Conservation (phyloP, 441 rosid genomes). For the Theobroma grandiflorum region DNA sequence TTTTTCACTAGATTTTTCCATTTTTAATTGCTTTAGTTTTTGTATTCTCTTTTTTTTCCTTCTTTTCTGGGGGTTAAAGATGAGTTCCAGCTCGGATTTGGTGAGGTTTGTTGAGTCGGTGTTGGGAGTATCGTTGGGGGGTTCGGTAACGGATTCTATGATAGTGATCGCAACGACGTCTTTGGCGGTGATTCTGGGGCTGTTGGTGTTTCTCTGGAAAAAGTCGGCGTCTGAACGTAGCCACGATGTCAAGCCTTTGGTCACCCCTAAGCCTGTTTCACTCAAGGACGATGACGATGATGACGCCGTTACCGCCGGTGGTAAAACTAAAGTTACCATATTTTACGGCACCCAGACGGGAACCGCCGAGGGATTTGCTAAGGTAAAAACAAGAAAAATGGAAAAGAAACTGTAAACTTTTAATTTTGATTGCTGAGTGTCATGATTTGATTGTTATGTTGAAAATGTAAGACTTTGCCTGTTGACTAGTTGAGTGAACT, state of each 20-base stretch:
- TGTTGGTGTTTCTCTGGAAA: constrained; percentile 61
- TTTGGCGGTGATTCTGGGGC: constrained; percentile 60
- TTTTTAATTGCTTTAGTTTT: neutral
- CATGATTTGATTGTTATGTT: neutral
- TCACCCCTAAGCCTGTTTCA: constrained; percentile 54
- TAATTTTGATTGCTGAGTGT: neutral
- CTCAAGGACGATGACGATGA: constrained; percentile 55
- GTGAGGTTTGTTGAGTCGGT: constrained; percentile 65
- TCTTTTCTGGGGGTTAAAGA: constrained; percentile 25
- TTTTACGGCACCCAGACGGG: constrained; percentile 95
- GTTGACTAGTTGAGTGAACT: neutral
- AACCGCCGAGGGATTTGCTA: constrained; percentile 91
- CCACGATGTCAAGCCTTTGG: constrained; percentile 52
- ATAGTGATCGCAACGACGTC: constrained; percentile 63
- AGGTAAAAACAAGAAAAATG: constrained; percentile 47
- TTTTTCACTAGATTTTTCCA: neutral
- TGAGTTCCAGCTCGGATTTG: constrained; percentile 60
- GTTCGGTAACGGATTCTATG: constrained; percentile 50
- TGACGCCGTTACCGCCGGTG: constrained; percentile 47
- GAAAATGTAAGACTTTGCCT: neutral
- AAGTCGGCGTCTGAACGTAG: constrained; percentile 62
- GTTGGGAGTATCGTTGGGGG: constrained; percentile 55
- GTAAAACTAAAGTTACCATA: constrained; percentile 70
- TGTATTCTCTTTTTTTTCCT: neutral
- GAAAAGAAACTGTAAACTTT: neutral